A percentile compares a stretch with the other conserved stretches of the same genome.
phyloP scores from a whole-genome alignment of 495 filamentous ascomycete species.

The Evernia prunastri region DNA sequence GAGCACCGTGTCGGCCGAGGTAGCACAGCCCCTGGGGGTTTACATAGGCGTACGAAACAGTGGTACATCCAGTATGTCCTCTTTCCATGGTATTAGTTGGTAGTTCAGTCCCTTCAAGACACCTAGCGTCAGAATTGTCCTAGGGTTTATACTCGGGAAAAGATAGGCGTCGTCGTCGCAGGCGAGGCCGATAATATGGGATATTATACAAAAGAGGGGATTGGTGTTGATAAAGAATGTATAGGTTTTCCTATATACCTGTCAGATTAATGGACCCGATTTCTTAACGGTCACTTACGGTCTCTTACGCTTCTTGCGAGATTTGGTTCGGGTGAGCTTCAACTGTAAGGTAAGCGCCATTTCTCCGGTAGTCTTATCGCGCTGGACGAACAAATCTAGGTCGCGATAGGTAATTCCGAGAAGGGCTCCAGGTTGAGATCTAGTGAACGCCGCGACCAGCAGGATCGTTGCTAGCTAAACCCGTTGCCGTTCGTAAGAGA shows the following conservation, averaged over 20 bases:
- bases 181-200: slow-evolving; percentile 20
- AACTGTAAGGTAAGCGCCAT: no score
- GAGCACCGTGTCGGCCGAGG: background rate
- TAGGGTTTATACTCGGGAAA: no score
- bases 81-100: slow-evolving; percentile 18
- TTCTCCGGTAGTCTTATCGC: slow-evolving; percentile 17
- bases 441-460: slow-evolving; percentile 14
- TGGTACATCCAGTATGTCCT: no score
- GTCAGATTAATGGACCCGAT: no score
- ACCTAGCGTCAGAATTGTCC: background rate
- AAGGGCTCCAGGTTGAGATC: slow-evolving; percentile 12
- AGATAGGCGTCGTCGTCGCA: slow-evolving; percentile 23
- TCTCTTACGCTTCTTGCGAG: no score
- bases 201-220: slow-evolving; percentile 18
- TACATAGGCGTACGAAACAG: no score
- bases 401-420: slow-evolving; percentile 16
- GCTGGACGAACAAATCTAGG: no score
- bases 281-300: no score
- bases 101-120: slow-evolving; percentile 7
- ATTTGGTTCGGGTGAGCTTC: no score
- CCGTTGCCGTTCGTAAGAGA: no score
- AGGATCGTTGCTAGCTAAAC: slow-evolving; percentile 16
- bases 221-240: slow-evolving; percentile 17
- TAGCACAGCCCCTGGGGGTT: background rate
- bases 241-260: no score